Base-by-base conservation (phyloP, 306 rosid genomes). In the Rosa persica region DNA sequence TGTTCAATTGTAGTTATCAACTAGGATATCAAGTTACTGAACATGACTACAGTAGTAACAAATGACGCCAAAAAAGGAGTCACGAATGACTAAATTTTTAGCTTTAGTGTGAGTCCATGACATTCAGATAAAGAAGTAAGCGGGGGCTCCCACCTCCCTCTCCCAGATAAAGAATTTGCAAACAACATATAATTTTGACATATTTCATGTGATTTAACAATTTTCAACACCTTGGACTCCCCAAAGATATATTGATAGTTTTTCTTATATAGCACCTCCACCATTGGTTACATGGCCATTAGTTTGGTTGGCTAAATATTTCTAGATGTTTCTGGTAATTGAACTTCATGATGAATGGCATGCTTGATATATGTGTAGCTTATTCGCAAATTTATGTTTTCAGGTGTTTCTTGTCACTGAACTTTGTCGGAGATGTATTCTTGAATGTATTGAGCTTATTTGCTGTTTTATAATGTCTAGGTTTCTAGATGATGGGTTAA, bases 331-430 rank as follows among this genome's bases (percentile, higher is more conserved):
- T 71, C 43, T 57, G 5, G 54, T 22, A 27, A 8, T 48, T 34
- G 19, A 75, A 58, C 42, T 80, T 69, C 43, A 36, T 44, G 43
- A 27, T 30, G 36, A n/a, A 72, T 64, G 64, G 30, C 39, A 64
- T 39, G n/a, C 77, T 64, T 75, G 68, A 74, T 57, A 13, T 55
- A 51, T 17, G 23, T 43, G 55, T 43, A 60, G 58, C 44, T 43
- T 10, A 44, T 57, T 25, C 40, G 51, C 25, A 74, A 74, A 55
- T 38, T 11, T 38, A 54, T 73, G 44, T 38, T 20, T 38, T 25
- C n/a, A 19, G 25, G 44, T 36, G 47, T 72, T 27, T 34, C 46
- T 72, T n/a, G 49, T 73, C 22, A 17, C 52, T 43, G 69, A 67
- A 55, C 58, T 74, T 68, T 61, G 36, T 22, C 6, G 47, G 55